Conservation (phyloP, 345 rosid species). For the Lepidium didymum region DNA sequence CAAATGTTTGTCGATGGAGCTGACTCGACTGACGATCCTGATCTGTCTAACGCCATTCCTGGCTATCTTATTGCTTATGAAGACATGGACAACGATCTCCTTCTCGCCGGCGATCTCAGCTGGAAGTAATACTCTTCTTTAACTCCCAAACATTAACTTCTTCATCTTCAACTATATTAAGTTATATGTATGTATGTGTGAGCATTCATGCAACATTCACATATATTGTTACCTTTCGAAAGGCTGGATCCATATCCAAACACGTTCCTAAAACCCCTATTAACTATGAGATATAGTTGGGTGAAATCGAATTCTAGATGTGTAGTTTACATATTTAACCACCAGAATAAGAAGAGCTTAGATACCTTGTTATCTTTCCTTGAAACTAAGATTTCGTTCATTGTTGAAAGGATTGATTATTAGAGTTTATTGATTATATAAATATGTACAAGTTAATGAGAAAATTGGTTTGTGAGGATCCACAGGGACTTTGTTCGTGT, state of each 20-base stretch:
- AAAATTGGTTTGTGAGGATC: background rate
- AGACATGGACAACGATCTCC: constrained; percentile 89
- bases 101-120: constrained; percentile 84
- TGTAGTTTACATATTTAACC: no score
- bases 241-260: no score
- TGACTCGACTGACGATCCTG: constrained; percentile 31
- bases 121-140: constrained; percentile 57
- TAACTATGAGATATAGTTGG: no score
- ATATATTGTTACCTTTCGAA: background rate
- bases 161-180: background rate
- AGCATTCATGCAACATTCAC: constrained; percentile 8
- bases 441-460: background rate
- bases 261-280: no score
- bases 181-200: background rate
- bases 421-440: background rate
- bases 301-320: no score
- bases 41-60: constrained; percentile 79
- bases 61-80: constrained; percentile 80
- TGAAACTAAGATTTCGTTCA: background rate
- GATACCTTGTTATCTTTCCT: background rate
- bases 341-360: no score
- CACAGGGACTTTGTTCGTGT: constrained; percentile 86
- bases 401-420: background rate
- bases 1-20: constrained; percentile 68
- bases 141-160: background rate